These are phyloP conservation scores for Candida ipomoeae DNA, from an alignment of 805 yeast species.

Conservation along the genomic window DNA sequence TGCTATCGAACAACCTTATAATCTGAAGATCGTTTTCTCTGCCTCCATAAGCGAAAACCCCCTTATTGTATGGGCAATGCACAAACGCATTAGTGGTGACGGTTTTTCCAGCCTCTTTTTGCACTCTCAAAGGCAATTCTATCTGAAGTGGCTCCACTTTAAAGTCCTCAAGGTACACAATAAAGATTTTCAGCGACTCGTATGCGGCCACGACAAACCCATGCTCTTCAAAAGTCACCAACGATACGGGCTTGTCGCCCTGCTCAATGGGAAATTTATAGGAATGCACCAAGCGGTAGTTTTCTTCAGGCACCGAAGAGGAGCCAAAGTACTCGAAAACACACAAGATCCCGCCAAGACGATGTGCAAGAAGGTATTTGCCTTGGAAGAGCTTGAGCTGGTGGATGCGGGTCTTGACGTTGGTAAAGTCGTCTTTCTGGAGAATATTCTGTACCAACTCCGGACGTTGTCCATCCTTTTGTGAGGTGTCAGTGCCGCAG, in stretches of 20 bases:
- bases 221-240: slow-evolving; percentile 24
- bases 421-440: slow-evolving; percentile 23
- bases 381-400: slow-evolving; percentile 29
- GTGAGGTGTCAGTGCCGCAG: slow-evolving; percentile 76
- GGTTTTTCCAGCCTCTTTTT: neutral
- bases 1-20: slow-evolving; percentile 31
- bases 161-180: slow-evolving; percentile 33
- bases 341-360: slow-evolving; percentile 41
- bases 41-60: slow-evolving; percentile 79
- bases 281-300: slow-evolving; percentile 34
- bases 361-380: slow-evolving; percentile 37
- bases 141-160: slow-evolving; percentile 29
- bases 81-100: slow-evolving; percentile 41
- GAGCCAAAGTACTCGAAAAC: slow-evolving; percentile 31
- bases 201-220: slow-evolving; percentile 42
- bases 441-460: slow-evolving; percentile 44
- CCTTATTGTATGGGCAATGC: slow-evolving; percentile 44
- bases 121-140: slow-evolving; percentile 11
- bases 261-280: slow-evolving; percentile 22
- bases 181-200: slow-evolving; percentile 40
- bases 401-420: slow-evolving; percentile 32
- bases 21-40: slow-evolving; percentile 70
- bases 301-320: slow-evolving; percentile 29
- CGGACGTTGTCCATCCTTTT: slow-evolving; percentile 63
- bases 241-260: slow-evolving; percentile 31